Conservation (phyloP, 148 eudicot species). For the Gaultheria prostrata region DNA sequence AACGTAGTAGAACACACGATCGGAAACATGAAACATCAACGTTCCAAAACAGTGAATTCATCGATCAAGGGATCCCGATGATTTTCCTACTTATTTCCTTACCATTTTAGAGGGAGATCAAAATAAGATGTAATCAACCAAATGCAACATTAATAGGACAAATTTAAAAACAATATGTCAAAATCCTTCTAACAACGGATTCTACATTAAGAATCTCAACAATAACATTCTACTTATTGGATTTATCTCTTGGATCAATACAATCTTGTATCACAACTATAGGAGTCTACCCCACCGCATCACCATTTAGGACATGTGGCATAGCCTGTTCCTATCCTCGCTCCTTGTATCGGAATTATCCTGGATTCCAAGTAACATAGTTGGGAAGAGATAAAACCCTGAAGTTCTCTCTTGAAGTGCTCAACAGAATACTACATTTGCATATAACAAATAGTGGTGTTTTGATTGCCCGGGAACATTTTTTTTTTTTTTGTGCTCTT, state of each 20-base stretch:
- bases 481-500: not conserved
- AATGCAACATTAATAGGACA: not conserved
- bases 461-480: not conserved
- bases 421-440: not conserved
- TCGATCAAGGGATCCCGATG: not conserved
- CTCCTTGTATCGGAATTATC: not conserved
- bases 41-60: not conserved
- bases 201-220: not conserved
- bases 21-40: not conserved
- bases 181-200: not conserved
- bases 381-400: not conserved
- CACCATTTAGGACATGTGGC: not conserved
- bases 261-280: not conserved
- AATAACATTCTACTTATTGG: not conserved
- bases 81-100: conserved; percentile 2
- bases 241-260: not conserved
- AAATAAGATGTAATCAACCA: not conserved
- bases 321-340: not conserved
- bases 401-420: not conserved
- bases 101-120: not conserved
- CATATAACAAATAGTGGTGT: not conserved
- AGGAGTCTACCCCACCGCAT: not conserved
- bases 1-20: not conserved
- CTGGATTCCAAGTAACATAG: not conserved
- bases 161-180: not conserved